Percentiles rank a stretch among this genome's conserved stretches.
These are phyloP conservation scores for Euphorbia peplus DNA, from an alignment of 345 rosid genomes.

Conservation along the genomic window DNA sequence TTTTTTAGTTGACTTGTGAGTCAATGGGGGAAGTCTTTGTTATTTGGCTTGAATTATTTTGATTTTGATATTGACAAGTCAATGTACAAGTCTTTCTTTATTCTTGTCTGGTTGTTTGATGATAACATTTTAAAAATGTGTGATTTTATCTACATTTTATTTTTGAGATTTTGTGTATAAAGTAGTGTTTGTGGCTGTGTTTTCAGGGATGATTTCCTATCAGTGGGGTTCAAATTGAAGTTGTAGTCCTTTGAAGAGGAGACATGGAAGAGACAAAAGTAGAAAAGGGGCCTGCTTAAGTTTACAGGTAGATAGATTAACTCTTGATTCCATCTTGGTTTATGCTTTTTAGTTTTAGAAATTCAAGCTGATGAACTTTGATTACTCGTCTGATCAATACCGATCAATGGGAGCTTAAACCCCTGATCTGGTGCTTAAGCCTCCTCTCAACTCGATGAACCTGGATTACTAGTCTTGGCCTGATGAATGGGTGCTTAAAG, in stretches of 20 bases:
- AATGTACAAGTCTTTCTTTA: background rate
- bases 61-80: background rate
- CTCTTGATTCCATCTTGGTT: background rate
- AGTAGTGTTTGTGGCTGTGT: constrained; percentile 1
- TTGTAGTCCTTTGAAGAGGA: constrained; percentile 25
- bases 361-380: background rate
- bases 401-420: too few species aligned
- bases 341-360: background rate
- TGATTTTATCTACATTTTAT: background rate
- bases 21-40: background rate
- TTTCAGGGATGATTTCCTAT: constrained; percentile 56
- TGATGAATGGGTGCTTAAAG: too few species aligned
- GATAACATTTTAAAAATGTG: too few species aligned
- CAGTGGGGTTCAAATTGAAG: constrained; percentile 56
- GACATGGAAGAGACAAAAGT: background rate
- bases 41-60: background rate
- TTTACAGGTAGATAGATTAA: background rate
- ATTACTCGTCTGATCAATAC: too few species aligned
- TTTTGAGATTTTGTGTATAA: background rate
- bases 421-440: too few species aligned
- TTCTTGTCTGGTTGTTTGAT: background rate
- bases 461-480: too few species aligned
- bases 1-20: background rate
- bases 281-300: background rate
- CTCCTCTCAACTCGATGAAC: too few species aligned